Evolutionary conservation across 345 rosid genomes (phyloP), one percentile per base, ranked within the genome.

Genomic region (Durio zibethinus): DNA sequence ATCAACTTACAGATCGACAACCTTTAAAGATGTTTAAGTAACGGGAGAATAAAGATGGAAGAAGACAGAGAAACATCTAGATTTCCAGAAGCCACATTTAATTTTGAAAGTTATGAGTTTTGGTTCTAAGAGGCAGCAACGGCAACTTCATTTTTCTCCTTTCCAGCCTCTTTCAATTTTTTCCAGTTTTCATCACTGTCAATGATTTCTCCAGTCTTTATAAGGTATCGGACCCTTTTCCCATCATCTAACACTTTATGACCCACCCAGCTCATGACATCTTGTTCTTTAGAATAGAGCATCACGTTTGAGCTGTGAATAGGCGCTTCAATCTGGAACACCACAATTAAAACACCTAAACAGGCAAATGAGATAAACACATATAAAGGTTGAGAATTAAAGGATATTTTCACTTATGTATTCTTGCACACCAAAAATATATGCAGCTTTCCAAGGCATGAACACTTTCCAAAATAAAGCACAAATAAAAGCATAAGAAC

Each of bases 231-330:
- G 27, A 90, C 98, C 73, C 84, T 80, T 61, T 77, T 84, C 54
- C 99, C 98, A 80, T 90, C 68, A 2, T 92, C 93, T 14, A 92
- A 92, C 31, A 87, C 80, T 79, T 88, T 92, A 81, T 92, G 99
- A 40, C 98, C 98, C 72, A 93, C 90, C 43, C 98, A 87, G 79
- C 99, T 95, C 10, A 86, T 86, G 6, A 90, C 89, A 0, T 93
- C 83, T 81, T 92, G 73, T 47, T 95, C 99, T 81, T 92, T 95
- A 0, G 98, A 95, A 81, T 38, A 38, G 40, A 38, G 40, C 40
- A 38, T 38, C 40, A 95, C 97, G 35, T 92, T 93, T 16, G 99
- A 95, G 86, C 98, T 95, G 84, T 95, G 99, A 77, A 95, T 86
- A 5, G 97, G 93, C 25, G 97, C 97, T 88, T 93, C 99, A 9